A percentile compares a stretch with the other conserved stretches of the same genome.
phyloP scores from a whole-genome alignment of 257 asterid species.

The Echites panduratus region DNA sequence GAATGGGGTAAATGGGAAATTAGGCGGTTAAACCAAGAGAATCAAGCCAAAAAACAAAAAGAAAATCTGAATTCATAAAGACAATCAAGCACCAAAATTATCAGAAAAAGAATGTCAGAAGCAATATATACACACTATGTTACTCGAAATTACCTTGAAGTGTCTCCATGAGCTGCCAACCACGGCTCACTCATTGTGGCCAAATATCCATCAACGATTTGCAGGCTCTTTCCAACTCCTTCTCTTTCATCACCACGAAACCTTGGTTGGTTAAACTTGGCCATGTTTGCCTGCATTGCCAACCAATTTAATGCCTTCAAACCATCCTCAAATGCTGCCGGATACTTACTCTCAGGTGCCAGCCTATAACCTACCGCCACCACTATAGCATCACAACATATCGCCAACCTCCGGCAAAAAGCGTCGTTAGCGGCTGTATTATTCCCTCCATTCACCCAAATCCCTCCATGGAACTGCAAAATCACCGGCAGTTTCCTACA shows the following conservation, averaged over 20 bases:
- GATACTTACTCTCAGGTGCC: constrained; percentile 85
- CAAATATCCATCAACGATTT: constrained; percentile 76
- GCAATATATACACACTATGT: neutral
- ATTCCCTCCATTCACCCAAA: constrained; percentile 72
- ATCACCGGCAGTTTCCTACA: constrained; percentile 70
- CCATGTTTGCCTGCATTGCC: constrained; percentile 71
- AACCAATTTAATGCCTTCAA: constrained; percentile 69
- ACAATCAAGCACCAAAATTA: too few relatives aligned
- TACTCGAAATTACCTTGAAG: constrained; percentile 44
- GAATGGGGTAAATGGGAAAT: too few relatives aligned
- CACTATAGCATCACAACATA: constrained; percentile 67
- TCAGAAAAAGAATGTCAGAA: neutral
- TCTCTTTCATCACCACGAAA: constrained; percentile 21
- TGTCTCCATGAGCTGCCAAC: constrained; percentile 92
- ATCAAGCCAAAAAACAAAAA: too few relatives aligned
- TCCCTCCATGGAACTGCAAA: constrained; percentile 87
- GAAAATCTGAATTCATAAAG: too few relatives aligned
- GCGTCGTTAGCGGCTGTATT: constrained; percentile 63
- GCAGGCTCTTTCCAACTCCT: constrained; percentile 47
- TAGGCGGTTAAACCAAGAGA: too few relatives aligned
- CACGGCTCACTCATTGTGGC: constrained; percentile 67
- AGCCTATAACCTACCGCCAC: constrained; percentile 80
- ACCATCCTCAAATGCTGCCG: constrained; percentile 89
- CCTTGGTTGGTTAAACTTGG: constrained; percentile 48
- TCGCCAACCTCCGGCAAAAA: constrained; percentile 73